phyloP scores from a whole-genome alignment of 257 asterid genomes.

The Perilla frutescens region DNA sequence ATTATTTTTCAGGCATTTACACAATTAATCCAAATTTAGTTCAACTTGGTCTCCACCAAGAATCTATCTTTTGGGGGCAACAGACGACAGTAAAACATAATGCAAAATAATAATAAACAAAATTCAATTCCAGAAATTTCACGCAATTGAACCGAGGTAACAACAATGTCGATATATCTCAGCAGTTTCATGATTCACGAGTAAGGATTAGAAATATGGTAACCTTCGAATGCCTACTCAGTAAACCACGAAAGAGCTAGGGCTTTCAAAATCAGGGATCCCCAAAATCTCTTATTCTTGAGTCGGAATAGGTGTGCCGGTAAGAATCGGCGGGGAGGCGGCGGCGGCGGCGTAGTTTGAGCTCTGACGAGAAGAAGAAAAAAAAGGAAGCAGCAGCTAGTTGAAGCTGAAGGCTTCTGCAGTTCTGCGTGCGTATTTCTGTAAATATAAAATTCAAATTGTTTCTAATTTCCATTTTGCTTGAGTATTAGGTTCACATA shows the following conservation, averaged over 20 bases:
- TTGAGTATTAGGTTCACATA: no score
- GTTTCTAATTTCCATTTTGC: background rate
- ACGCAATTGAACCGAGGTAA: background rate
- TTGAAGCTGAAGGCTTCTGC: background rate
- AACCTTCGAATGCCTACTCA: background rate
- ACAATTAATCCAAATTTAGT: background rate
- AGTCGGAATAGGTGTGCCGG: background rate
- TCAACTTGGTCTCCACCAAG: background rate
- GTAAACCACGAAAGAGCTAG: background rate
- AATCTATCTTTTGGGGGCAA: background rate
- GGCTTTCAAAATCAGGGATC: background rate
- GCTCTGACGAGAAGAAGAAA: background rate
- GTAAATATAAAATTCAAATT: background rate
- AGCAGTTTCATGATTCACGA: background rate
- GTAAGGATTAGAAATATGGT: background rate
- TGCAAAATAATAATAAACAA: background rate
- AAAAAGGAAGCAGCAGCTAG: no score
- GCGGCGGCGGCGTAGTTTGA: conserved; percentile 2
- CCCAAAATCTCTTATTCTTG: background rate
- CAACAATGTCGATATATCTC: background rate
- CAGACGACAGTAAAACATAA: background rate
- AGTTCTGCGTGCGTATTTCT: no score
- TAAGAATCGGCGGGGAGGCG: background rate
- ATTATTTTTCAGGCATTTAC: background rate
- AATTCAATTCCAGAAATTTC: background rate